Conservation (phyloP, 176 grass and related monocot species). For the Pontederia crassipes region DNA sequence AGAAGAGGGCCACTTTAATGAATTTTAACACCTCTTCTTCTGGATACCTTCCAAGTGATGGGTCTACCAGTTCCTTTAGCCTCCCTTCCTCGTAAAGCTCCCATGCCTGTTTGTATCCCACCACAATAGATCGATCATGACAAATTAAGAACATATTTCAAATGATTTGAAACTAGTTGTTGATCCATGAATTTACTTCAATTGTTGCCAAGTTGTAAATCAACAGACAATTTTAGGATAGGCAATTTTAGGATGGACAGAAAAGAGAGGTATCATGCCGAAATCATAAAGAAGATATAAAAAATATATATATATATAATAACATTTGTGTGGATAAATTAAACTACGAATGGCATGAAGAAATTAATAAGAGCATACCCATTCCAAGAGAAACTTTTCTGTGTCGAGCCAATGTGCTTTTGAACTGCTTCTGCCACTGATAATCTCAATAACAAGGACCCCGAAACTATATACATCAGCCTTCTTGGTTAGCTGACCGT, state of each 20-base stretch:
- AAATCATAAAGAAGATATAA: too few species aligned
- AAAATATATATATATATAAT: too few species aligned
- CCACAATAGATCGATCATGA: too few species aligned
- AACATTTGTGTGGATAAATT: too few species aligned
- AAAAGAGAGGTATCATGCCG: too few species aligned
- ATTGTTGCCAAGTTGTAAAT: too few species aligned
- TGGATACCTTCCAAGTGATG: conserved; percentile 3
- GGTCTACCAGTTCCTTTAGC: conserved; percentile 31
- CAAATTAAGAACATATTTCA: too few species aligned
- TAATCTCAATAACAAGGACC: conserved; percentile 10
- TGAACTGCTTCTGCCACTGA: conserved; percentile 12
- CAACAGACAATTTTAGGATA: too few species aligned
- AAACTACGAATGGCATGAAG: too few species aligned
- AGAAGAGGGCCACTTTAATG: conserved; percentile 34
- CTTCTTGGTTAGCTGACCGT: conserved; percentile 13
- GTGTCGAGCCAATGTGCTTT: conserved; percentile 7
- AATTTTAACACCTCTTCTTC: conserved; percentile 19
- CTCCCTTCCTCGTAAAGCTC: conserved; percentile 23
- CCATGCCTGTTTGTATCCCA: conserved; percentile 17
- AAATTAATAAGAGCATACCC: neutral
- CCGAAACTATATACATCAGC: conserved; percentile 14
- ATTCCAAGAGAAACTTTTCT: conserved; percentile 3
- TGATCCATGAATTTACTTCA: too few species aligned
- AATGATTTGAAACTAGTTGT: too few species aligned
- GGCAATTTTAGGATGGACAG: too few species aligned